phyloP scores from a whole-genome alignment of 768 basidiomycete genomes.

The Tricholoma matsutake region DNA sequence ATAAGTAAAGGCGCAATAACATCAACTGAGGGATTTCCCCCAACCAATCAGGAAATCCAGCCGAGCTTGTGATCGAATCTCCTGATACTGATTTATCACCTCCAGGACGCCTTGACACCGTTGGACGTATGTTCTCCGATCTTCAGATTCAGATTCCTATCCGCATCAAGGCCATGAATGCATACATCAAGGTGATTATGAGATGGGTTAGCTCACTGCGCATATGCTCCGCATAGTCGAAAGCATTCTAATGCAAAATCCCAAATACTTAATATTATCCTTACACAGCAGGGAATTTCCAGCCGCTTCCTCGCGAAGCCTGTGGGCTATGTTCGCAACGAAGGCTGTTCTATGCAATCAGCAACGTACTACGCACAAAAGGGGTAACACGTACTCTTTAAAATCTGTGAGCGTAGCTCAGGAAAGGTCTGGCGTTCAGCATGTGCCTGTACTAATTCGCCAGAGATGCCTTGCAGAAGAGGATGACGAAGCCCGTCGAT shows the following conservation, averaged over 20 bases:
- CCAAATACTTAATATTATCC: constrained; percentile 37
- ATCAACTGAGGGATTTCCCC: neutral
- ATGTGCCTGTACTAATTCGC: neutral
- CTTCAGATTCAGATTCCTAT: neutral
- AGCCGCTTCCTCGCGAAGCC: constrained; percentile 28
- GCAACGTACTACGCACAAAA: neutral
- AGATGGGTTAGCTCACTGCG: neutral
- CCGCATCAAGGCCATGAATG: neutral
- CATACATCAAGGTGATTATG: neutral
- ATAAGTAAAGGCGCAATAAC: neutral
- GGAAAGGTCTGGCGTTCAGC: constrained; percentile 7
- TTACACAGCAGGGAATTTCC: constrained; percentile 16
- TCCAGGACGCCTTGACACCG: neutral
- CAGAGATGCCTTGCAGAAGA: constrained; percentile 4
- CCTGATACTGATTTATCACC: neutral
- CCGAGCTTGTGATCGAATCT: neutral
- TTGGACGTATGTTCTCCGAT: neutral
- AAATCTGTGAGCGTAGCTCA: constrained; percentile 18
- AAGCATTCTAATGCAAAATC: constrained; percentile 43
- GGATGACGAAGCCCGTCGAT: constrained; percentile 33
- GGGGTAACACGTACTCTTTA: constrained; percentile 8
- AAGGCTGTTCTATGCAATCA: constrained; percentile 34
- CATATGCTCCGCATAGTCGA: constrained; percentile 42
- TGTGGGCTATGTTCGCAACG: constrained; percentile 39
- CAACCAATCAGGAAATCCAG: neutral